Conservation (phyloP, 306 rosid genomes). For the Malus sylvestris region DNA sequence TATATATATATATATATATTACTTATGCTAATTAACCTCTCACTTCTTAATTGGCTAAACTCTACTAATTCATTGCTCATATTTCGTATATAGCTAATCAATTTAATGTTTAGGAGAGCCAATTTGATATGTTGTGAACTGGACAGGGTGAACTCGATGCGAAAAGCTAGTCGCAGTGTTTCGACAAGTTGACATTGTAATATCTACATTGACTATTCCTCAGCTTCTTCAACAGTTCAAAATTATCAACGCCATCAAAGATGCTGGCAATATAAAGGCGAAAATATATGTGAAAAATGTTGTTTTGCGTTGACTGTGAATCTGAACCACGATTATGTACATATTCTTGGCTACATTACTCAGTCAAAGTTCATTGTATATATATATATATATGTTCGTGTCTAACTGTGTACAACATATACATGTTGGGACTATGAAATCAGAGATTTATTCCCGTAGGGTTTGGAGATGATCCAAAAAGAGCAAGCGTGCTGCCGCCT, state of each 20-base stretch:
- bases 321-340: background rate
- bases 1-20: no score
- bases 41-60: background rate
- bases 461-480: conserved; percentile 32
- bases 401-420: background rate
- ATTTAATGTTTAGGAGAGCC: background rate
- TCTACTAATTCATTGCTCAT: background rate
- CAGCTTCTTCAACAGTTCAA: conserved; percentile 38
- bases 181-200: conserved; percentile 33
- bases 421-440: background rate
- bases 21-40: background rate
- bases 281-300: background rate
- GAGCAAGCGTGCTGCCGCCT: conserved; percentile 29
- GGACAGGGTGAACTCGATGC: conserved; percentile 34
- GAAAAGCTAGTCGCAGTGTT: conserved; percentile 30
- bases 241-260: conserved; percentile 39
- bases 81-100: background rate
- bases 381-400: background rate
- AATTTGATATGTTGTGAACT: background rate
- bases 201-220: conserved; percentile 38
- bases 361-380: background rate
- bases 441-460: conserved; percentile 46
- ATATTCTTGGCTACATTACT: no score
- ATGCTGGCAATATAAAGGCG: conserved; percentile 39
- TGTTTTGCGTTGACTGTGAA: background rate